These are phyloP conservation scores for Paracamarosporium sp. DNA, from an alignment of 2,329 filamentous ascomycete species.

Conservation along the genomic window DNA sequence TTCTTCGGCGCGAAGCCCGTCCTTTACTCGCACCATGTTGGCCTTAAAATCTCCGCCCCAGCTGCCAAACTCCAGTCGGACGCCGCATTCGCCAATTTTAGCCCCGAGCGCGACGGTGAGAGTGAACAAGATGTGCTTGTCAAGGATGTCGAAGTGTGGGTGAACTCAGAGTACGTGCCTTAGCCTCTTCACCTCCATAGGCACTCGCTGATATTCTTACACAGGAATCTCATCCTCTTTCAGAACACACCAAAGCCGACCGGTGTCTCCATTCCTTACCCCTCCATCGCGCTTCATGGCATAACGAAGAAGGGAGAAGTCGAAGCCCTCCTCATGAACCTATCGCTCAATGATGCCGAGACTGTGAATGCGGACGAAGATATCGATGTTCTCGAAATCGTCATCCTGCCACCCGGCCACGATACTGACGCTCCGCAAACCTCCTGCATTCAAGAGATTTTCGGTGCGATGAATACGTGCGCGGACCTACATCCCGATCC, in stretches of 20 bases:
- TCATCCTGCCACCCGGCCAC: conserved; percentile 62
- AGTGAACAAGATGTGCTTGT: conserved; percentile 37
- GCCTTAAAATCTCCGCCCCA: conserved; percentile 65
- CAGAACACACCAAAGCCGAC: conserved; percentile 59
- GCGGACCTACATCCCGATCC: conserved; percentile 79
- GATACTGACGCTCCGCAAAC: conserved; percentile 24
- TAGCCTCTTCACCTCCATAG: neutral
- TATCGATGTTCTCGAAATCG: conserved; percentile 71
- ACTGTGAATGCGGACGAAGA: conserved; percentile 66
- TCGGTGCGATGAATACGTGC: conserved; percentile 74
- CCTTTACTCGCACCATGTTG: conserved; percentile 67
- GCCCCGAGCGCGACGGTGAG: conserved; percentile 27
- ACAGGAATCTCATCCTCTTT: conserved; percentile 68
- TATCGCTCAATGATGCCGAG: conserved; percentile 59
- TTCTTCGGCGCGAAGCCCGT: conserved; percentile 77
- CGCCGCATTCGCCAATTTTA: conserved; percentile 52
- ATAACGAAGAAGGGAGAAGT: conserved; percentile 64
- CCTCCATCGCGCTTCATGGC: conserved; percentile 76
- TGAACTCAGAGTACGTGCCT: conserved; percentile 51
- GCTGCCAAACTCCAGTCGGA: conserved; percentile 62
- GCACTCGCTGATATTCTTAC: neutral
- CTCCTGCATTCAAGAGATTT: conserved; percentile 60
- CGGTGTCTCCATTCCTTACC: conserved; percentile 76
- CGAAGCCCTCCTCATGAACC: conserved; percentile 45
- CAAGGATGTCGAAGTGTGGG: conserved; percentile 55